These are phyloP conservation scores for Lasiodiplodia sp. DNA, from an alignment of 2,329 filamentous ascomycete genomes.

Conservation along the genomic window DNA sequence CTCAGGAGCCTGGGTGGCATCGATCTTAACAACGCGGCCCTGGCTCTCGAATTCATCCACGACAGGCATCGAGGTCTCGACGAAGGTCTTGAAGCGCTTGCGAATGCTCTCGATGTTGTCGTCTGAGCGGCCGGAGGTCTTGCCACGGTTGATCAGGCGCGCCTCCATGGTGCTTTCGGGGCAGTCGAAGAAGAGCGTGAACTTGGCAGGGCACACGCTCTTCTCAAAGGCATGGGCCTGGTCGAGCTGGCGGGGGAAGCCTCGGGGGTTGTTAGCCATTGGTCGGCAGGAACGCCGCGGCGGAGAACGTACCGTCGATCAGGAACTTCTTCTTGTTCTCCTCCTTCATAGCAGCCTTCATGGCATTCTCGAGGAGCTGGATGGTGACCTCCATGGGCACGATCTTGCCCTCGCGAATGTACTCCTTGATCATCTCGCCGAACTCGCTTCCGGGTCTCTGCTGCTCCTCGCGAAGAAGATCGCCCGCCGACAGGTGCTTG, in stretches of 20 bases:
- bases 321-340: constrained; percentile 73
- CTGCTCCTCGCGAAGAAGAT: constrained; percentile 93
- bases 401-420: constrained; percentile 94
- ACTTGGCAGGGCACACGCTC: constrained; percentile 79
- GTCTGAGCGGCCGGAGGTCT: constrained; percentile 89
- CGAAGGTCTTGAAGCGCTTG: constrained; percentile 93
- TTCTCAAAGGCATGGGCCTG: constrained; percentile 95
- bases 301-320: constrained; percentile 61
- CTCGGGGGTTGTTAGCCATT: constrained; percentile 43
- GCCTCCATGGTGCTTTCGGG: constrained; percentile 87
- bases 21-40: constrained; percentile 80
- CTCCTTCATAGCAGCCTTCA: constrained; percentile 72
- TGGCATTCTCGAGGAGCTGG: constrained; percentile 90
- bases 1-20: constrained; percentile 73
- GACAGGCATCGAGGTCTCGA: constrained; percentile 97
- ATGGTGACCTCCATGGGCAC: constrained; percentile 99
- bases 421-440: constrained; percentile 88
- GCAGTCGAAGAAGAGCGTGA: constrained; percentile 95
- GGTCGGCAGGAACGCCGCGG: too few species aligned
- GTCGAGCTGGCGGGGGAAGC: constrained; percentile 97
- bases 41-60: constrained; percentile 82
- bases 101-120: constrained; percentile 96
- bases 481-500: constrained; percentile 90
- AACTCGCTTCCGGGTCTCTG: constrained; percentile 85
- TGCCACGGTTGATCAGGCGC: constrained; percentile 84